Base-by-base conservation (phyloP, 331 rosid species). In the Malus hybrid region DNA sequence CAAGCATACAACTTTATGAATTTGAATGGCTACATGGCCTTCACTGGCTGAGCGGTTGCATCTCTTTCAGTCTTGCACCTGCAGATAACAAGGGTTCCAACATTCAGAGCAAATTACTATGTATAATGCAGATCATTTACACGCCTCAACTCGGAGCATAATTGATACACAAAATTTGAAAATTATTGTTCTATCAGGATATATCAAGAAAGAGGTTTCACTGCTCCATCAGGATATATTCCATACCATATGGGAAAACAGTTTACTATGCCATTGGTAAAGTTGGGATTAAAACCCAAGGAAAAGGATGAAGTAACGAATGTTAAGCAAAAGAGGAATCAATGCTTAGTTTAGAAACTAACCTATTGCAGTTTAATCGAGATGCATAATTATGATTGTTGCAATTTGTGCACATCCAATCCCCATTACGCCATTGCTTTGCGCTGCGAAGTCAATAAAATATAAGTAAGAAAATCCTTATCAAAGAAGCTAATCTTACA, bases 351-450 rank as follows among this genome's bases (percentile, higher is more conserved):
- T 24, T 28, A 19, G 39, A 63, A 29, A 82, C 79, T 76, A 56
- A 95, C 99, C 97, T 90, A 87, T 91, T 95, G 85, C 97, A 95
- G 65, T 92, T 88, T 46, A 82, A 81, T 67, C 97, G 89, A 75
- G 99, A 95, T 36, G 99, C 97, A 84, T 95, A 95, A 80, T 95
- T 95, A 84, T 95, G 99, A 67, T 92, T 95, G 81, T 86, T 88
- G 88, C 97, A 95, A 82, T 88, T 89, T 75, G 94, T 76, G 89
- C 99, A 92, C 99, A 95, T 91, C 97, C 97, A 91, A 82, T 93
- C 98, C 61, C 97, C 94, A 60, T 83, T 85, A 64, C 96, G 93
- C 97, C 99, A 95, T 85, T 95, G 99, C 87, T 90, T 90, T 63
- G 97, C 99, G 68, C 99, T 95, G 88, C 68, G 24, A 75, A 70